These are phyloP conservation scores for Stipa capillata DNA, from an alignment of 176 grass and related monocot species.

Conservation along the genomic window DNA sequence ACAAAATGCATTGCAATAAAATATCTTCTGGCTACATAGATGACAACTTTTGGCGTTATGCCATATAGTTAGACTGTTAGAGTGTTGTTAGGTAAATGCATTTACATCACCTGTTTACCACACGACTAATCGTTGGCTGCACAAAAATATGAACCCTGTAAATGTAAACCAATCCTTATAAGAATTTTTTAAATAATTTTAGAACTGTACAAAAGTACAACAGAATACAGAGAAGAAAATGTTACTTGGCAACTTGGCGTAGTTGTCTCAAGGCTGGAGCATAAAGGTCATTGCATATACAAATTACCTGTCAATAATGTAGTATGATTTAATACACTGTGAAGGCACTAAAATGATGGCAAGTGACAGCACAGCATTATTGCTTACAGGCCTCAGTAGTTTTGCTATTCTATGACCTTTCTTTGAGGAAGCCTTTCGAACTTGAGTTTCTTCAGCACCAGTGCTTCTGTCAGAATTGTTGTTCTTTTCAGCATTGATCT, in stretches of 20 bases:
- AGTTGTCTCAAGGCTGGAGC: conserved; percentile 91
- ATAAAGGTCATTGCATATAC: conserved; percentile 99
- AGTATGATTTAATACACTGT: not conserved
- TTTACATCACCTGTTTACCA: conserved; percentile 74
- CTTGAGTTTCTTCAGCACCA: conserved; percentile 30
- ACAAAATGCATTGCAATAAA: conserved; percentile 15
- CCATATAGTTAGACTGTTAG: not conserved
- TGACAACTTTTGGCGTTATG: not conserved
- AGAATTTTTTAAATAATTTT: conserved; percentile 4
- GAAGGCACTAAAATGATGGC: conserved; percentile 11
- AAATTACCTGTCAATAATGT: conserved; percentile 67
- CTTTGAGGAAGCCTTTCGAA: conserved; percentile 51
- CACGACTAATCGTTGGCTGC: conserved; percentile 74
- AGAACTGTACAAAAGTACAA: not conserved
- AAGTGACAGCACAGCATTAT: not conserved
- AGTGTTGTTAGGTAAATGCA: not conserved
- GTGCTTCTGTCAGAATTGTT: conserved; percentile 44
- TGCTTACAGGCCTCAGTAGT: conserved; percentile 76
- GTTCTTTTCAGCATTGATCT: conserved; percentile 82
- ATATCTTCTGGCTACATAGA: conserved; percentile 7
- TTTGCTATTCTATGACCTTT: conserved; percentile 63
- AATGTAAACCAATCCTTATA: conserved; percentile 32
- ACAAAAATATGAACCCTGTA: conserved; percentile 88
- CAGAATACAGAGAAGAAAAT: conserved; percentile 10
- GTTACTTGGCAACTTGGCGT: conserved; percentile 96